Evolutionary conservation across 129 eudicot genomes (phyloP).

Genomic region (Artemisia annua): DNA sequence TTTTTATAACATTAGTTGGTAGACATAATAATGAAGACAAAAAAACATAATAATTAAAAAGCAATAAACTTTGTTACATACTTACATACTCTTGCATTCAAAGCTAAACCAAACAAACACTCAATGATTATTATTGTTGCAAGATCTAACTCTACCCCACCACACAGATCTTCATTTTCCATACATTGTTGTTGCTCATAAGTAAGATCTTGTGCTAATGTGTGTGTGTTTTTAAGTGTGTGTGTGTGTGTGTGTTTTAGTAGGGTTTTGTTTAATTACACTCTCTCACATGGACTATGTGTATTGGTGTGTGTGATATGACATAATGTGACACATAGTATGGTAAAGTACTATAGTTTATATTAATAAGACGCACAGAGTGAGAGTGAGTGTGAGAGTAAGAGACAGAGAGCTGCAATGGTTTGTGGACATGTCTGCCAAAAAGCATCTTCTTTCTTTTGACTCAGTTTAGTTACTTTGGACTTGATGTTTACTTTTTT

Average conservation of each 20-base stretch:
- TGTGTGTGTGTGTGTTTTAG: slow-evolving; percentile 7
- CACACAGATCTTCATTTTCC: slow-evolving; percentile 32
- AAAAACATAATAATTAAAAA: slow-evolving; percentile 26
- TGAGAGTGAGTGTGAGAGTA: slow-evolving; percentile 19
- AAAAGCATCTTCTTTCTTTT: slow-evolving; percentile 42
- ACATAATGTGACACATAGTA: slow-evolving; percentile 8
- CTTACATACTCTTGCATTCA: slow-evolving; percentile 35
- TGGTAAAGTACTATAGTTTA: neutral
- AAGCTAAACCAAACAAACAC: slow-evolving; percentile 25
- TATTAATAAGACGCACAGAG: slow-evolving; percentile 36
- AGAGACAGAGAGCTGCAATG: slow-evolving; percentile 42
- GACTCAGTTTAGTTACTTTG: slow-evolving; percentile 25
- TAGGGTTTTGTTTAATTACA: slow-evolving; percentile 4
- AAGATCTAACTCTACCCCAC: slow-evolving; percentile 40
- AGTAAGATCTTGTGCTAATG: slow-evolving; percentile 11
- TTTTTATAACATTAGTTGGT: slow-evolving; percentile 28
- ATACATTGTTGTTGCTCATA: slow-evolving; percentile 15
- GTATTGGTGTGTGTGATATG: slow-evolving; percentile 18
- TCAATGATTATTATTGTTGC: slow-evolving; percentile 31
- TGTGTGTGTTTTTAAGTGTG: slow-evolving; percentile 8
- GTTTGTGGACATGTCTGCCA: slow-evolving; percentile 39
- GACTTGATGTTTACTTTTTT: slow-evolving; percentile 1
- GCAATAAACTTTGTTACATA: slow-evolving; percentile 13
- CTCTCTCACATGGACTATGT: neutral
- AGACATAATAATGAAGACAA: slow-evolving; percentile 31